A percentile compares a stretch with the other conserved stretches of the same genome.
These are phyloP conservation scores for Puccinellia tenuiflora DNA, from an alignment of 176 grass and related monocot species.

Conservation along the genomic window DNA sequence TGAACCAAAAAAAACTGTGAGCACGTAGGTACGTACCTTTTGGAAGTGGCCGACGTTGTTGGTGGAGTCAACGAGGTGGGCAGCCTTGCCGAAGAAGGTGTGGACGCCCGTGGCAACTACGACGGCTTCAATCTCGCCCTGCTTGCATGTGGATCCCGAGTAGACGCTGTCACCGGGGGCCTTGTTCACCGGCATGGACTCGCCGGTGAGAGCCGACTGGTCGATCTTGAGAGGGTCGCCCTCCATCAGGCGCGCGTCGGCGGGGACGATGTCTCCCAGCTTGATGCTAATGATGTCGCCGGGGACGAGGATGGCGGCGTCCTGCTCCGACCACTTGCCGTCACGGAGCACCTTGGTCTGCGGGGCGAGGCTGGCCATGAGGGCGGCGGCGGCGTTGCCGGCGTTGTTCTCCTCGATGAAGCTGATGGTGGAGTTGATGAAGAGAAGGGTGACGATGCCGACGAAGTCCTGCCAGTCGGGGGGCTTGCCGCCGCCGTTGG, in stretches of 20 bases:
- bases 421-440: conserved; percentile 91
- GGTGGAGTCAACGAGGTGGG: conserved; percentile 89
- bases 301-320: conserved; percentile 68
- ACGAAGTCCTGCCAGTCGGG: conserved; percentile 91
- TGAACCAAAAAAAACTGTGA: not conserved
- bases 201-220: conserved; percentile 80
- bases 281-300: conserved; percentile 93
- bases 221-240: conserved; percentile 91
- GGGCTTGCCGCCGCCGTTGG: conserved; percentile 41
- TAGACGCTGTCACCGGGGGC: conserved; percentile 51
- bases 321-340: conserved; percentile 74
- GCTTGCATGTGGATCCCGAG: conserved; percentile 95
- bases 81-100: conserved; percentile 96
- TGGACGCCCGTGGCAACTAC: conserved; percentile 78
- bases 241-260: conserved; percentile 68
- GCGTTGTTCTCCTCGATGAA: conserved; percentile 94
- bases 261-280: conserved; percentile 89
- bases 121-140: conserved; percentile 85
- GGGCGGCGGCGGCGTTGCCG: conserved; percentile 79
- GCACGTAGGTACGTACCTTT: conserved; percentile 20
- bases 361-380: conserved; percentile 87
- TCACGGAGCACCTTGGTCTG: conserved; percentile 76
- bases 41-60: conserved; percentile 96
- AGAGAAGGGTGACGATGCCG: conserved; percentile 59
- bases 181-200: conserved; percentile 78